Base-by-base conservation (phyloP, 306 rosid species). In the Glycyrrhiza uralensis region DNA sequence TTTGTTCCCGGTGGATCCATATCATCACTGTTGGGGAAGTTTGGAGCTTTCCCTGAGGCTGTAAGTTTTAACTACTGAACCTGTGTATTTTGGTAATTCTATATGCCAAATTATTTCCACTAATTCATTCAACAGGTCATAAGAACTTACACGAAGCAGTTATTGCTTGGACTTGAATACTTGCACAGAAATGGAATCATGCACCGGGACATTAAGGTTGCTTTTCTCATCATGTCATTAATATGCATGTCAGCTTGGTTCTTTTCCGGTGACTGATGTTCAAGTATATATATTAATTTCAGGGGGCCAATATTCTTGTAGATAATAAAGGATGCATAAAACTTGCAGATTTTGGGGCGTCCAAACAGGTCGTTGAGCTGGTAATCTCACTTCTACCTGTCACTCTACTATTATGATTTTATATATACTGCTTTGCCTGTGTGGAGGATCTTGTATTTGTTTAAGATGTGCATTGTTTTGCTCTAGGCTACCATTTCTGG, bases 1-100 rank as follows among this genome's bases (percentile, higher is more conserved):
- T 95, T 95, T 92, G 99, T 95, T 38, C 92, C 99, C 45, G 99
- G 99, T 77, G 99, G 99, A 77, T 95, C 99, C 39, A 95, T 95
- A 79, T 89, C 99, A 58, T 95, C 99, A 6, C 96, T 95, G 23
- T 68, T 92, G 84, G 97, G 99, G 81, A 95, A 95, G 87, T 95
- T 95, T 82, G 99, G 97, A 50, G 85, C 97, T 77, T 95, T 95
- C 72, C 99, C 99, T 19, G 99, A 95, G 85, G 88, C 99, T 13
- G 99, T 95, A 88, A 87, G 96, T 90, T 80, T 23, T 50, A 62
- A 24, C 78, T 35, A 72, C 73, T 24, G 7, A 70, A 19, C 56
- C 62, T 64, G 13, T 60, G 42, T 72, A 14, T 23, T 65, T 44
- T 65, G 54, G 36, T 73, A 42, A 38, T 64, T 79, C 33, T 50